Evolutionary conservation across 1,139 yeast genomes (phyloP), one percentile per base, ranked within the genome.

Genomic region (Yamadazyma triangularis): DNA sequence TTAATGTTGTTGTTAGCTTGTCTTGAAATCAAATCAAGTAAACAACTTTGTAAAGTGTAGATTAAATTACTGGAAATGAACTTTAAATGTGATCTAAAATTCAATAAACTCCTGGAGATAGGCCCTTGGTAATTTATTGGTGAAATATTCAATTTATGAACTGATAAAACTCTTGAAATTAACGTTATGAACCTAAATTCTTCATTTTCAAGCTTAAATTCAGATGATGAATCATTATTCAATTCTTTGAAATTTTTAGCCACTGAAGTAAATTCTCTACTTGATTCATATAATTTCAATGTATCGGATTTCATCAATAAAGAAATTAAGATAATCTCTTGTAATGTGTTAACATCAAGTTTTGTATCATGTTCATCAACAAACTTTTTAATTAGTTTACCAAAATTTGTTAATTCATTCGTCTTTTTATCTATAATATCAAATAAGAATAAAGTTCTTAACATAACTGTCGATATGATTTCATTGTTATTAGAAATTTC

Each of bases 91-190:
- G 88, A 80, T 49, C 91, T 73, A 51, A 82, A 84, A 26, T 74
- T 67, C 33, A 82, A 60, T 23, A 84, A 62, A 32, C 71, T 68
- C 39, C 82, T 69, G 15, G 85, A 81, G 26, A 83, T 62, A 4
- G 91, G 89, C 0, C 91, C 91, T 35, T 75, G 74, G 49, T 79
- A 68, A 39, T 77, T 77, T 22, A 73, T 69, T 4, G 83, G 79
- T 15, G 78, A 76, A 13, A 71, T 64, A 26, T 64, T 53, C 25
- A 79, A 60, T 39, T 66, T 68, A 36, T 74, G 69, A 27, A 80
- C 60, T 2, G 81, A 64, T 24, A 82, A 73, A 2, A 81, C 58
- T 39, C 88, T 64, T 3, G 86, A 67, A 18, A 83, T 54, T 29
- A 81, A 51, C 9, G 72, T 52, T 6, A 78, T 63, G 26, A 64